Evolutionary conservation across 257 asterid species (phyloP).

Genomic region (Parsonsia alboflavescens): DNA sequence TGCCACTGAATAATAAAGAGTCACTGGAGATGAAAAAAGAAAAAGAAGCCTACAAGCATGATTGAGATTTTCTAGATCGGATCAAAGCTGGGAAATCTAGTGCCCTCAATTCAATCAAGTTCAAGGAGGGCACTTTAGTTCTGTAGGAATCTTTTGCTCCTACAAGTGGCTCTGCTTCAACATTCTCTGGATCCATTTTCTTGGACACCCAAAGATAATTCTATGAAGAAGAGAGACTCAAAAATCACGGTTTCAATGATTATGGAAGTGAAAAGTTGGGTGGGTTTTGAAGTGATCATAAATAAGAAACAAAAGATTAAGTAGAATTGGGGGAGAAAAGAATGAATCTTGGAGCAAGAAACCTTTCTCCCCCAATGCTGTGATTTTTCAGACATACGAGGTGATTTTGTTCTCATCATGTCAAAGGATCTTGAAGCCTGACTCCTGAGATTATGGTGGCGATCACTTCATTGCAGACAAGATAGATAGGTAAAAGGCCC

Average conservation of each 20-base stretch:
- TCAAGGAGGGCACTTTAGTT: constrained; percentile 22
- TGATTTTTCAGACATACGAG: constrained; percentile 15
- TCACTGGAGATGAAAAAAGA: not conserved
- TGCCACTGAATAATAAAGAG: not conserved
- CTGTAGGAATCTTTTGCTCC: constrained; percentile 14
- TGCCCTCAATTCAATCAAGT: constrained; percentile 16
- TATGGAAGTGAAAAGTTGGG: constrained; percentile 27
- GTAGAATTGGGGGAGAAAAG: not conserved
- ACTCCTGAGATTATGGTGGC: constrained; percentile 7
- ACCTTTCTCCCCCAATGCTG: constrained; percentile 9
- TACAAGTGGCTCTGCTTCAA: constrained; percentile 25
- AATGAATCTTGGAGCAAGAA: not conserved
- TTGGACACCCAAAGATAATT: constrained; percentile 15
- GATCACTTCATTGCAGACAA: constrained; percentile 7
- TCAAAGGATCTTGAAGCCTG: constrained; percentile 22
- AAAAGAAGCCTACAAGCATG: not conserved
- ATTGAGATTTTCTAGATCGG: constrained; percentile 8
- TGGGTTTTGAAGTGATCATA: not conserved
- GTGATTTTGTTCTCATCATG: constrained; percentile 34
- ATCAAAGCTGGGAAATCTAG: constrained; percentile 4
- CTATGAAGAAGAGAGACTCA: constrained; percentile 18
- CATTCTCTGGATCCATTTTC: constrained; percentile 3
- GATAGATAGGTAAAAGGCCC: not conserved
- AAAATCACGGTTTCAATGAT: constrained; percentile 34
- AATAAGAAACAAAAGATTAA: no score